Evolutionary conservation across 2,329 filamentous ascomycete species (phyloP).

Genomic region (Fusarium mundagurra): DNA sequence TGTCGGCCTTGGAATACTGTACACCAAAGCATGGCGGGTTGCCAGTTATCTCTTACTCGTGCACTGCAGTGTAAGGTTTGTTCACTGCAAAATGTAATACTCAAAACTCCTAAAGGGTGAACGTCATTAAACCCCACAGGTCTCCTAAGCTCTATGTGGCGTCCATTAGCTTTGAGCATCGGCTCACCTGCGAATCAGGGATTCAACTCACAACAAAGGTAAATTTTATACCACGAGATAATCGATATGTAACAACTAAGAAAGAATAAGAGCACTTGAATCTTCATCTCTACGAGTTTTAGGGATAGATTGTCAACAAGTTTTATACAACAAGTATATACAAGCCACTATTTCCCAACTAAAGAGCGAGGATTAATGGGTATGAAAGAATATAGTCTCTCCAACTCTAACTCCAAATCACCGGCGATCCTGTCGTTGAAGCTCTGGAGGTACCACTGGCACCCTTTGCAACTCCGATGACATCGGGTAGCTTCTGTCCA

Average conservation of each 20-base stretch:
- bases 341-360: background rate
- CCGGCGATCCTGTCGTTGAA: background rate
- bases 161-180: no score
- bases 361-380: slow-evolving; percentile 36
- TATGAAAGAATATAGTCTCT: slow-evolving; percentile 28
- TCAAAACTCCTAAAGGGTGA: background rate
- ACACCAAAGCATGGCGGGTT: background rate
- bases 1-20: no score
- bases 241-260: no score
- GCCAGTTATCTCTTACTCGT: background rate
- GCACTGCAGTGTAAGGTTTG: background rate
- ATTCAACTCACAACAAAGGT: no score
- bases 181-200: no score
- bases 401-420: background rate
- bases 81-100: background rate
- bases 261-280: no score
- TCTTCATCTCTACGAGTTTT: background rate
- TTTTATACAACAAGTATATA: slow-evolving; percentile 15
- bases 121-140: no score
- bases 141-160: no score
- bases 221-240: no score
- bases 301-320: background rate
- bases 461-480: slow-evolving; percentile 31
- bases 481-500: slow-evolving; percentile 42
- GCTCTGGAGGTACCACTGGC: slow-evolving; percentile 42